Percentiles rank a stretch among this genome's conserved stretches.
These are phyloP conservation scores for Gamarada debralockiae DNA, from an alignment of 495 filamentous ascomycete genomes.

Conservation along the genomic window DNA sequence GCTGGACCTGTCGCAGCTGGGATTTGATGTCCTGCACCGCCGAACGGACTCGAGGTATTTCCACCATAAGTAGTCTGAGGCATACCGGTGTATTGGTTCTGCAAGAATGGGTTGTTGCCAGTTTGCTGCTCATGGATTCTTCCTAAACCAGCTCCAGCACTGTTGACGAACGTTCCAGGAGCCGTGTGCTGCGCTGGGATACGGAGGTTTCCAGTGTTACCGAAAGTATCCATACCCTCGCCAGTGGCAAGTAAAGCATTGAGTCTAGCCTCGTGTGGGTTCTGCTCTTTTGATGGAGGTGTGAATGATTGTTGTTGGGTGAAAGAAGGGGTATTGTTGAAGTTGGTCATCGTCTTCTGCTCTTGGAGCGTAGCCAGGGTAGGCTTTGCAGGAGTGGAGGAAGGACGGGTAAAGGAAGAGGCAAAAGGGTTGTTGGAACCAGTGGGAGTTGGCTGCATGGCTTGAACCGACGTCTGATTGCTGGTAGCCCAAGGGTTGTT, in stretches of 20 bases:
- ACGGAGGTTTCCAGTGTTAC: slow-evolving; percentile 89
- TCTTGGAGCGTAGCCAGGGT: slow-evolving; percentile 67
- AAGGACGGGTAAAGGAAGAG: slow-evolving; percentile 43
- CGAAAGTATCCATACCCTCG: slow-evolving; percentile 95
- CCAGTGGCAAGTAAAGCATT: slow-evolving; percentile 85
- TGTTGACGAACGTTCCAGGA: slow-evolving; percentile 95
- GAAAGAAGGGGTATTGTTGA: slow-evolving; percentile 33
- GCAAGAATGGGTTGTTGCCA: slow-evolving; percentile 89
- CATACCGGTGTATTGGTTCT: slow-evolving; percentile 74
- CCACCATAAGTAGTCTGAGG: slow-evolving; percentile 55
- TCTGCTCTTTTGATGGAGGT: slow-evolving; percentile 51
- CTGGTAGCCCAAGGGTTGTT: slow-evolving; percentile 80
- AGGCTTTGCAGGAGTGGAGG: slow-evolving; percentile 52
- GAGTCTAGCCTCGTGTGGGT: slow-evolving; percentile 79
- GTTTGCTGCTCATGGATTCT: slow-evolving; percentile 68
- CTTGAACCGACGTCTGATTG: slow-evolving; percentile 34
- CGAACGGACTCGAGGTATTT: slow-evolving; percentile 2
- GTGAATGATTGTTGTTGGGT: slow-evolving; percentile 27
- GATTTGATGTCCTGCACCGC: slow-evolving; percentile 43
- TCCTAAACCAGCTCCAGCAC: slow-evolving; percentile 72
- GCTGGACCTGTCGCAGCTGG: slow-evolving; percentile 79
- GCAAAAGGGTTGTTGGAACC: slow-evolving; percentile 98
- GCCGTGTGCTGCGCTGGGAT: slow-evolving; percentile 97
- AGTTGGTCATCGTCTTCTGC: slow-evolving; percentile 54
- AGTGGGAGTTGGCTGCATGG: slow-evolving; percentile 61